phyloP scores from a whole-genome alignment of 2,329 filamentous ascomycete genomes.

The Pseudocercospora fuligena region DNA sequence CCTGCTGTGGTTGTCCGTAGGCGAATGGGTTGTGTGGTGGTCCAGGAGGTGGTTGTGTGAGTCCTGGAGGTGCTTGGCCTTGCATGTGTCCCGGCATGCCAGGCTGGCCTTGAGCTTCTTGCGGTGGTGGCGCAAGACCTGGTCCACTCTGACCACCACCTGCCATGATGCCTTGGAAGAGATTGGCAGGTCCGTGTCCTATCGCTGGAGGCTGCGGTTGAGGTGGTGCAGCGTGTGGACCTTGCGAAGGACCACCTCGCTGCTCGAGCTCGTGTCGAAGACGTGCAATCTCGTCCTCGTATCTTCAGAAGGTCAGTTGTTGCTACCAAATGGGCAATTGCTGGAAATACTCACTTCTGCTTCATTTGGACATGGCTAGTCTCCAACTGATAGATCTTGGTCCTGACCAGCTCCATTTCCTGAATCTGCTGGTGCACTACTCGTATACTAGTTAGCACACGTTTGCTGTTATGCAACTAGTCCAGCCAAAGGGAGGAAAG shows the following conservation, averaged over 20 bases:
- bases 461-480: background rate
- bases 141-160: slow-evolving; percentile 84
- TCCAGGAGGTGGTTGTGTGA: slow-evolving; percentile 59
- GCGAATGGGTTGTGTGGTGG: slow-evolving; percentile 72
- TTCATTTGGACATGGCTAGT: slow-evolving; percentile 87
- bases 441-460: slow-evolving; percentile 24
- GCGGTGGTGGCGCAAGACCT: slow-evolving; percentile 68
- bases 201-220: slow-evolving; percentile 85
- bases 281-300: slow-evolving; percentile 86
- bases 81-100: slow-evolving; percentile 67
- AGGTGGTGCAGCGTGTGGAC: slow-evolving; percentile 75
- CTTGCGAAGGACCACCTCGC: slow-evolving; percentile 66
- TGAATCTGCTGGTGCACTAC: slow-evolving; percentile 87
- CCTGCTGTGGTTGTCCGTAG: slow-evolving; percentile 65
- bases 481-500: background rate
- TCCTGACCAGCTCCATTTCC: slow-evolving; percentile 91
- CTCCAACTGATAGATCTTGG: slow-evolving; percentile 92
- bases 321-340: background rate
- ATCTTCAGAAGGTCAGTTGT: slow-evolving; percentile 60
- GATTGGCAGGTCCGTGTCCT: slow-evolving; percentile 83
- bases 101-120: slow-evolving; percentile 62
- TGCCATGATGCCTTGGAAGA: slow-evolving; percentile 96
- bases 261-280: slow-evolving; percentile 86
- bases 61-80: slow-evolving; percentile 74
- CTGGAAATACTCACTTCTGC: slow-evolving; percentile 71